A percentile compares a stretch with the other conserved stretches of the same genome.
Conservation (phyloP, 345 rosid species). For the Camelina sativa region DNA sequence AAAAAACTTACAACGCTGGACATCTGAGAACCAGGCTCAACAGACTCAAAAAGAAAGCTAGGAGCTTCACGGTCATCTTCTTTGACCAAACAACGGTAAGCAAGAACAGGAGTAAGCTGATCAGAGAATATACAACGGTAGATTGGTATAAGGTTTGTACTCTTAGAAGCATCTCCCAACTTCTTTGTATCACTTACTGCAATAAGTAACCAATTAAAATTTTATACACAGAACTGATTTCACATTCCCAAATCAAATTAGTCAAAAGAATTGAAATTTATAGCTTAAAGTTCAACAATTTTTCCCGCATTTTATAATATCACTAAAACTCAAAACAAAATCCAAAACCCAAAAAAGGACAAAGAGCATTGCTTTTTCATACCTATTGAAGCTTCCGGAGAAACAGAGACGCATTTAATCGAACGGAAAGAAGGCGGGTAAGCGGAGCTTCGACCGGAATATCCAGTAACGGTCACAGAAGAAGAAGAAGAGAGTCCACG, state of each 20-base stretch:
- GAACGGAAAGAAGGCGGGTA: constrained; percentile 39
- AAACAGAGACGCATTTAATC: constrained; percentile 49
- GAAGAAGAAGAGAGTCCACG: constrained; percentile 37
- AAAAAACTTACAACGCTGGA: constrained; percentile 65
- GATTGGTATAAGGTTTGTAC: constrained; percentile 72
- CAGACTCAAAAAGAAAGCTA: constrained; percentile 86
- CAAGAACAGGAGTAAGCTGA: constrained; percentile 86
- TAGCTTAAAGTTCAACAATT: background rate
- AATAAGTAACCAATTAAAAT: constrained; percentile 12
- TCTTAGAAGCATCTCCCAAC: constrained; percentile 65
- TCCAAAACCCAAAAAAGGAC: background rate
- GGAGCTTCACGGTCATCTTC: constrained; percentile 89
- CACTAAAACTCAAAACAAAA: constrained; percentile 37
- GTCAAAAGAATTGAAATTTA: background rate
- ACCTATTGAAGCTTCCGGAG: constrained; percentile 48
- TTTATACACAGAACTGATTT: background rate
- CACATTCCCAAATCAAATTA: constrained; percentile 23
- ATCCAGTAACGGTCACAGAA: constrained; percentile 35
- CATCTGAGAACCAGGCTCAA: constrained; percentile 64
- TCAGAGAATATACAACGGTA: constrained; percentile 78
- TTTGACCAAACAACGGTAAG: constrained; percentile 84
- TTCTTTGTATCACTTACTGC: constrained; percentile 52
- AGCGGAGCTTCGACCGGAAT: constrained; percentile 31
- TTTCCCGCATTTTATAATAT: constrained; percentile 36
- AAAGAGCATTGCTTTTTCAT: constrained; percentile 27